Percentiles rank a stretch among this genome's conserved stretches.
Evolutionary conservation across 495 filamentous ascomycete genomes (phyloP).

Genomic region (Daldinia vernicosa): DNA sequence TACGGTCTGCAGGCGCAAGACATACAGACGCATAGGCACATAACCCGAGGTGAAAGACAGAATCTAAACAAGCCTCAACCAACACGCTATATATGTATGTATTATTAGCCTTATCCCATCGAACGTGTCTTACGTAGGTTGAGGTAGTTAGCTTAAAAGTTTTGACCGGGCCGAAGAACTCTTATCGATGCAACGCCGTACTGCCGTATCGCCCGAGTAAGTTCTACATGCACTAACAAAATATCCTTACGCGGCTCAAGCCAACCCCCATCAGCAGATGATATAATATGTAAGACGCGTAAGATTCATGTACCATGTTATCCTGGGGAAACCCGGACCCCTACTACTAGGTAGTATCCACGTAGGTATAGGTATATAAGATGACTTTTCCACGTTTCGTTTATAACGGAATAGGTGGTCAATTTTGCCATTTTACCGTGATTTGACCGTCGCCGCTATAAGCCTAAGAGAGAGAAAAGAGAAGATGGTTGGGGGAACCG

Average conservation of each 20-base stretch:
- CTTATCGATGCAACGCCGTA: conserved; percentile 13
- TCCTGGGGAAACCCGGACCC: conserved; percentile 35
- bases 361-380: neutral
- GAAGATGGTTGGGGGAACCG: conserved; percentile 8
- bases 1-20: conserved; percentile 29
- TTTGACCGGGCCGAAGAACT: conserved; percentile 19
- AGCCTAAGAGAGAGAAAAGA: conserved; percentile 18
- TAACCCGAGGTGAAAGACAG: neutral
- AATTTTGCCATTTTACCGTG: conserved; percentile 17
- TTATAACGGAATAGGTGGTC: conserved; percentile 1
- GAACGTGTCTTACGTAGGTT: conserved; percentile 7
- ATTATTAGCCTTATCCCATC: conserved; percentile 20
- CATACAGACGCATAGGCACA: conserved; percentile 13
- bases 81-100: neutral
- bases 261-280: neutral
- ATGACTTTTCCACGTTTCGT: neutral
- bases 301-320: conserved; percentile 5
- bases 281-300: conserved; percentile 16
- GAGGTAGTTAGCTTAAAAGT: conserved; percentile 1
- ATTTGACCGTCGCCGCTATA: conserved; percentile 35
- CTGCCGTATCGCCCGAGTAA: neutral
- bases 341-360: neutral
- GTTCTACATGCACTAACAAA: too few species aligned
- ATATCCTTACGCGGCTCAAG: too few species aligned
- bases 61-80: conserved; percentile 3